phyloP scores from a whole-genome alignment of 805 yeast genomes.

The Barnettozyma wickerhamii region DNA sequence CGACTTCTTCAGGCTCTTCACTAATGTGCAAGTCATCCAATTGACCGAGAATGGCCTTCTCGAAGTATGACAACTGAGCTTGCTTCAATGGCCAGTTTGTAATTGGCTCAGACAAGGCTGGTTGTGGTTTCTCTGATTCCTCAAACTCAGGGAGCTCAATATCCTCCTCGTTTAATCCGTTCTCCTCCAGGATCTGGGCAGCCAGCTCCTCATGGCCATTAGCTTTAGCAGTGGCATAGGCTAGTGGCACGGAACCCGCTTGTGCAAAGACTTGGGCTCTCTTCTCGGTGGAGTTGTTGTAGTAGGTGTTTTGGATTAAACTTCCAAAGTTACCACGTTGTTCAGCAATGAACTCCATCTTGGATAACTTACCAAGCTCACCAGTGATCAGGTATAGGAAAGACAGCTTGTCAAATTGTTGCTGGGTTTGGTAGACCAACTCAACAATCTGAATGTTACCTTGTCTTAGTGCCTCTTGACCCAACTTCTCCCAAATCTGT shows the following conservation, averaged over 20 bases:
- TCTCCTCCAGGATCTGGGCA: constrained; percentile 60
- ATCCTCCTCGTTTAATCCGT: constrained; percentile 61
- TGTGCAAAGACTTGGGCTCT: constrained; percentile 71
- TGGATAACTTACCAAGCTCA: constrained; percentile 64
- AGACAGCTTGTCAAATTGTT: constrained; percentile 82
- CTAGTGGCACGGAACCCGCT: constrained; percentile 81
- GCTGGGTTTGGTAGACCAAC: constrained; percentile 81
- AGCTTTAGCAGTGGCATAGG: constrained; percentile 87
- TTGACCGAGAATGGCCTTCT: constrained; percentile 76
- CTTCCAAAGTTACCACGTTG: constrained; percentile 78
- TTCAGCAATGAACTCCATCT: constrained; percentile 88
- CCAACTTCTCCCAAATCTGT: constrained; percentile 75
- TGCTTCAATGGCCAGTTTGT: constrained; percentile 80
- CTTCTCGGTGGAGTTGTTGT: constrained; percentile 67
- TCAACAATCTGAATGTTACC: constrained; percentile 87
- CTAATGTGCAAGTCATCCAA: constrained; percentile 59
- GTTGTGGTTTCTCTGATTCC: constrained; percentile 41
- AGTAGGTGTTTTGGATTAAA: constrained; percentile 77
- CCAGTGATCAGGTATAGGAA: constrained; percentile 86
- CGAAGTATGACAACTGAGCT: constrained; percentile 74
- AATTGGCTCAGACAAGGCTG: constrained; percentile 41
- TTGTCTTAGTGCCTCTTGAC: constrained; percentile 81
- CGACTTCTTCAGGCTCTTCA: constrained; percentile 32
- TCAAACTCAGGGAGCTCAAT: constrained; percentile 58
- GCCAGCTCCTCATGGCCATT: constrained; percentile 79